Percentiles rank a stretch among this genome's conserved stretches.
These are phyloP conservation scores for Ganoderma multipileum DNA, from an alignment of 1,284 basidiomycete species.

Conservation along the genomic window DNA sequence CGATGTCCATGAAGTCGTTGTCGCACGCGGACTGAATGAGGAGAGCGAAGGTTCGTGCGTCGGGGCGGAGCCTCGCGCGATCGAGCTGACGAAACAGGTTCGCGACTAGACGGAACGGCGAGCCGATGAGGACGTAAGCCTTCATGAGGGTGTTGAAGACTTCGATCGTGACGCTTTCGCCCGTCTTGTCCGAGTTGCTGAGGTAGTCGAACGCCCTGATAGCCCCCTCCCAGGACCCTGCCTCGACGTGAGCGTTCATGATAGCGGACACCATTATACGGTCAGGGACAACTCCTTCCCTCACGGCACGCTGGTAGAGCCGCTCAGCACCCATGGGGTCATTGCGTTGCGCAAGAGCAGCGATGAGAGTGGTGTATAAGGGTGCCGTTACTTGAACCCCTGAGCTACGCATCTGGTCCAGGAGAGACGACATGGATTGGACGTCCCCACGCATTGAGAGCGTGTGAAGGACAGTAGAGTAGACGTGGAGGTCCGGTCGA, in stretches of 20 bases:
- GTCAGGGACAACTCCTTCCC: slow-evolving; percentile 69
- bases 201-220: slow-evolving; percentile 79
- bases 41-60: slow-evolving; percentile 75
- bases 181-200: slow-evolving; percentile 44
- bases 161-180: slow-evolving; percentile 55
- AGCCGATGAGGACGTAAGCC: slow-evolving; percentile 83
- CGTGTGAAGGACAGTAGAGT: slow-evolving; percentile 66
- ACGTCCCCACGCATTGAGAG: slow-evolving; percentile 68
- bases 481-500: slow-evolving; percentile 61
- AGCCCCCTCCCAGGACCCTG: slow-evolving; percentile 81
- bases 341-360: slow-evolving; percentile 67
- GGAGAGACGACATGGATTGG: slow-evolving; percentile 58
- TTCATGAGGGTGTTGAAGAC: slow-evolving; percentile 85
- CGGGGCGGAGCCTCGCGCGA: slow-evolving; percentile 58
- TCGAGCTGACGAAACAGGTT: slow-evolving; percentile 70
- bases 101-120: slow-evolving; percentile 76
- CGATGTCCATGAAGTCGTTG: slow-evolving; percentile 69
- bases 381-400: slow-evolving; percentile 56
- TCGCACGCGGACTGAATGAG: slow-evolving; percentile 89
- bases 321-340: slow-evolving; percentile 76
- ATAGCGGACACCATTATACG: slow-evolving; percentile 71
- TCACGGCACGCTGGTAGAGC: slow-evolving; percentile 69
- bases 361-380: slow-evolving; percentile 77
- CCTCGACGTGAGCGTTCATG: slow-evolving; percentile 87
- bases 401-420: slow-evolving; percentile 68